Base-by-base conservation (phyloP, 148 eudicot species). In the Rhododendron williamsianum region DNA sequence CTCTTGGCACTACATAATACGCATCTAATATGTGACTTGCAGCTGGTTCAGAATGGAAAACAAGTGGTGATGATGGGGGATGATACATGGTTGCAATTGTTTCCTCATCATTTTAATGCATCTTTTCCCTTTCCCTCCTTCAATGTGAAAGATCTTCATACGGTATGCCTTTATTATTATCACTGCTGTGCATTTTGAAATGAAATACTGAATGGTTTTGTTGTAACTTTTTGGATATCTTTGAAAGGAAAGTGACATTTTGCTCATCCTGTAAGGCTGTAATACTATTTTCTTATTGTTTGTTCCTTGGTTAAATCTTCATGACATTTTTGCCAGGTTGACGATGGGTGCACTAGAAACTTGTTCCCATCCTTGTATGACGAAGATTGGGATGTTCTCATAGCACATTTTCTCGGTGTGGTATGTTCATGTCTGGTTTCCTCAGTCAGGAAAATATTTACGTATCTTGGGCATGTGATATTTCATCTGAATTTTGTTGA, bases 331-430 rank as follows among this genome's bases (percentile, higher is more conserved):
- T 83, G 67, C 41, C 92, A 96, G 99, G 99, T 97, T 25, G 99
- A 97, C 74, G 89, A 95, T 86, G 98, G 99, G 52, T 97, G 99
- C 88, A 90, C 91, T 35, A 86, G 91, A 65, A 93, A 95, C 91
- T 91, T 97, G 88, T 87, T 95, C 81, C 99, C 98, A 21, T 86
- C 94, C 63, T 88, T 97, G 82, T 83, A 89, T 78, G 91, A 92
- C 85, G 96, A 88, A 43, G 86, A 95, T 82, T 97, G 98, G 98
- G 98, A 97, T 85, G 98, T 97, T 86, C 95, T 97, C 72, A 92
- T 97, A 83, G 99, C 99, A 16, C 99, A 97, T 88, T 97, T 95
- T 89, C 99, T 97, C 82, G 99, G 99, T 83, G 98, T 97, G 99
- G 99, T 96, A 93, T 80, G 92, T 86, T 60, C 36, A 41, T 48